Conservation (phyloP, 73 alveolate genomes). For the Tetrahymena elliotti region DNA sequence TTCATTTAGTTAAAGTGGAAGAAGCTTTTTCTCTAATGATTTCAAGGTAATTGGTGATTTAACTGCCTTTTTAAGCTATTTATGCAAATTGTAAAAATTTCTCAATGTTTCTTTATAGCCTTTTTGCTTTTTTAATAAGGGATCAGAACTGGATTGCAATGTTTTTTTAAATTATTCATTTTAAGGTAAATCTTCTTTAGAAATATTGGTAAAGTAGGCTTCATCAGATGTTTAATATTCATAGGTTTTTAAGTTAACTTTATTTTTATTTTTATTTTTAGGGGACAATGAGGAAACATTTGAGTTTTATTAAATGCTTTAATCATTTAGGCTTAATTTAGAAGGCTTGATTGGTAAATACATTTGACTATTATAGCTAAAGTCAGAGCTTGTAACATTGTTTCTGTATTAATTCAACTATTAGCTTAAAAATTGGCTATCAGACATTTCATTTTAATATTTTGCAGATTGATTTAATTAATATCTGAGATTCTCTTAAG, state of each 20-base stretch:
- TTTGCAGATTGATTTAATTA: not conserved
- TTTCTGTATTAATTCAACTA: not conserved
- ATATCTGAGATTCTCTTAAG: not conserved
- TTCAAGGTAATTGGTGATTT: not conserved
- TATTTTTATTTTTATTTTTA: not conserved
- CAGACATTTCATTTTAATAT: not conserved
- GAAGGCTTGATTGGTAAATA: not conserved
- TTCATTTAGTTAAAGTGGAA: not conserved
- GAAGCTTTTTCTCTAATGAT: not conserved
- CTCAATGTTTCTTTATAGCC: not conserved
- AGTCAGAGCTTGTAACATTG: not conserved
- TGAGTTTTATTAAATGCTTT: not conserved
- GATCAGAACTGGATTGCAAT: not conserved
- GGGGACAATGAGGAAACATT: not conserved
- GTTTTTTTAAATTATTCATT: not conserved
- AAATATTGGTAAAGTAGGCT: not conserved
- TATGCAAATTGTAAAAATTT: not conserved
- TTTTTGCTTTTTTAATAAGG: not conserved
- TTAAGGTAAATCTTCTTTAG: not conserved
- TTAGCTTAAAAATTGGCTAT: not conserved
- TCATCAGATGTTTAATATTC: not conserved
- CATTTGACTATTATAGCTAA: not conserved
- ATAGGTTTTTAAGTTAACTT: not conserved
- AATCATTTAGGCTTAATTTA: not conserved
- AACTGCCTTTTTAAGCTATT: not conserved